These are phyloP conservation scores for Lachancea mirantina DNA, from an alignment of 805 yeast species.

Conservation along the genomic window DNA sequence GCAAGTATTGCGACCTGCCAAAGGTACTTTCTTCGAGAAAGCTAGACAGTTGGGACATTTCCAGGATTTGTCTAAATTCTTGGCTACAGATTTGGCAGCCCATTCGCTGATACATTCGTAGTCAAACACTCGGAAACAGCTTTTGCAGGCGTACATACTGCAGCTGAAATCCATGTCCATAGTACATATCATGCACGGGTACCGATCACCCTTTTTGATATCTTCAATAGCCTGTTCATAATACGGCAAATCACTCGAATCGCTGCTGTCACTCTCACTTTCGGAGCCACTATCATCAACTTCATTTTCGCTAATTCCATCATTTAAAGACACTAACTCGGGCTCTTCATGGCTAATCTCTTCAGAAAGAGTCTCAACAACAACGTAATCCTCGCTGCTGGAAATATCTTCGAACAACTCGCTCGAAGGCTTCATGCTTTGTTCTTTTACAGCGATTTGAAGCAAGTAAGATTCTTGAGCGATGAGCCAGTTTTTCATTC, in stretches of 20 bases:
- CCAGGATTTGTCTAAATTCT: conserved; percentile 58
- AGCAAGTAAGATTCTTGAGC: too few species aligned
- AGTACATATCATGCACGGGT: conserved; percentile 83
- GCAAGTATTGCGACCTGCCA: conserved; percentile 47
- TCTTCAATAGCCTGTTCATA: conserved; percentile 29
- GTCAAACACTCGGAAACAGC: conserved; percentile 80
- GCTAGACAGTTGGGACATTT: conserved; percentile 69
- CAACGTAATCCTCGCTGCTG: conserved; percentile 2
- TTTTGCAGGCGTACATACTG: conserved; percentile 68
- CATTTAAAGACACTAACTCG: too few species aligned
- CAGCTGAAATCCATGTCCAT: conserved; percentile 64
- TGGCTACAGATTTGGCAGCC: conserved; percentile 72
- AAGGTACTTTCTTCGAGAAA: conserved; percentile 41
- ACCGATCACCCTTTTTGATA: conserved; percentile 45
- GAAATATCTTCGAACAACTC: neutral
- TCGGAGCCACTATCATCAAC: conserved; percentile 3
- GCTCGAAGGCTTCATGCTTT: neutral
- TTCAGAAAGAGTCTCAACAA: conserved; percentile 1
- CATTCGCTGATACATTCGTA: conserved; percentile 78
- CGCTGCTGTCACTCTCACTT: conserved; percentile 11
- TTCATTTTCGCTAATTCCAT: conserved; percentile 1
- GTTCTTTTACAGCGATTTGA: too few species aligned
- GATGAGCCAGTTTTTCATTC: too few species aligned
- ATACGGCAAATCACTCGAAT: conserved; percentile 19
- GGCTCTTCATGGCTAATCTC: too few species aligned